phyloP scores from a whole-genome alignment of 768 basidiomycete genomes.

The Xerocomus potaroensis region DNA sequence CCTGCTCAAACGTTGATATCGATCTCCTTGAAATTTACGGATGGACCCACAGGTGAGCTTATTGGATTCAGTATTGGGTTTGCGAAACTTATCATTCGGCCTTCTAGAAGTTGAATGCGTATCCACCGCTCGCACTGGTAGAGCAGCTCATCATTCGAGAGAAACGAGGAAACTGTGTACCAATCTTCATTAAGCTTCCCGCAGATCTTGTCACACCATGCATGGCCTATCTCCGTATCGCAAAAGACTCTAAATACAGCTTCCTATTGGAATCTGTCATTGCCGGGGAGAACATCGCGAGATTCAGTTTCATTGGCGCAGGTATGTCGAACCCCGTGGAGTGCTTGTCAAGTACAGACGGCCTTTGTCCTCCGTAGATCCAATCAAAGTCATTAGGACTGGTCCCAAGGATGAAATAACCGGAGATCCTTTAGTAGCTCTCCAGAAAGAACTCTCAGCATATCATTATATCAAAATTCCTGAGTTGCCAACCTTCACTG shows the following conservation, averaged over 20 bases:
- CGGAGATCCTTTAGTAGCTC: slow-evolving; percentile 82
- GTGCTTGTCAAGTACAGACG: background rate
- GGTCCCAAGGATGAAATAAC: slow-evolving; percentile 77
- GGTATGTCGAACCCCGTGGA: slow-evolving; percentile 47
- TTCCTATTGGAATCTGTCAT: slow-evolving; percentile 93
- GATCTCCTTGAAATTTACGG: background rate
- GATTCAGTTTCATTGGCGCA: slow-evolving; percentile 95
- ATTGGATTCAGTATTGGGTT: no score
- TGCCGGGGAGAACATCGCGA: slow-evolving; percentile 83
- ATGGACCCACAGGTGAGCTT: slow-evolving; percentile 56
- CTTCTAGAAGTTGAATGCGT: slow-evolving; percentile 58
- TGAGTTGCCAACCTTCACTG: slow-evolving; percentile 91
- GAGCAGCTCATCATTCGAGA: slow-evolving; percentile 75
- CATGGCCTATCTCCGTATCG: slow-evolving; percentile 90
- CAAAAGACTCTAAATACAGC: slow-evolving; percentile 90
- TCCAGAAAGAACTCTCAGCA: slow-evolving; percentile 81
- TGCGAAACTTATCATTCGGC: slow-evolving; percentile 53
- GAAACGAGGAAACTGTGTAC: slow-evolving; percentile 88
- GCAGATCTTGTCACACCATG: slow-evolving; percentile 97
- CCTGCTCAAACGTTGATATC: background rate
- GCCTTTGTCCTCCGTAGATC: slow-evolving; percentile 51
- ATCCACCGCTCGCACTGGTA: slow-evolving; percentile 69
- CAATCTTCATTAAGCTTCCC: slow-evolving; percentile 88
- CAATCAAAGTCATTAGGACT: slow-evolving; percentile 85
- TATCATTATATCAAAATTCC: slow-evolving; percentile 92